Percentiles rank a stretch among this genome's conserved stretches.
Evolutionary conservation across 164 flowering plant genomes (phyloP).

Genomic region (Taxillus chinensis): DNA sequence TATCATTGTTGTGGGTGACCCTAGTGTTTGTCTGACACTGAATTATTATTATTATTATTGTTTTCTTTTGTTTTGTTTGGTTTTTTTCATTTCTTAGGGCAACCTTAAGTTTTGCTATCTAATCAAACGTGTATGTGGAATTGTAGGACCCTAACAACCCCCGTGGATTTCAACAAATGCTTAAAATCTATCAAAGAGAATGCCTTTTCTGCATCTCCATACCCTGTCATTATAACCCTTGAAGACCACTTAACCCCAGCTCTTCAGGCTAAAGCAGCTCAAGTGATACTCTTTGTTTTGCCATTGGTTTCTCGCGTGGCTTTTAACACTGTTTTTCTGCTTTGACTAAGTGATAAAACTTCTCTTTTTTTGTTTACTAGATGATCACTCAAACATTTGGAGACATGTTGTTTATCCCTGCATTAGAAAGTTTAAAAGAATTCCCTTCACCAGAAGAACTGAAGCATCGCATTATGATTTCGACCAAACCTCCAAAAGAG

Average conservation of each 20-base stretch:
- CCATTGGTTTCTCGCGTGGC: no score
- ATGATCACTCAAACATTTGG: slow-evolving; percentile 34
- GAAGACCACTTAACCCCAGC: slow-evolving; percentile 57
- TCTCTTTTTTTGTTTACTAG: slow-evolving; percentile 13
- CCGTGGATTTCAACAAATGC: slow-evolving; percentile 48
- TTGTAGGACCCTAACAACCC: slow-evolving; percentile 45
- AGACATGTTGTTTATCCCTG: slow-evolving; percentile 25
- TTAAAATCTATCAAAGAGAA: slow-evolving; percentile 43
- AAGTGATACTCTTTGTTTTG: slow-evolving; percentile 16
- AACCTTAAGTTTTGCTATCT: no score
- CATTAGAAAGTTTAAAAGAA: slow-evolving; percentile 19
- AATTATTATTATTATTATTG: no score
- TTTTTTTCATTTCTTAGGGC: no score
- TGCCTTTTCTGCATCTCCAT: slow-evolving; percentile 47
- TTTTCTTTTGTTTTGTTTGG: no score
- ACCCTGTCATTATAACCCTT: slow-evolving; percentile 49
- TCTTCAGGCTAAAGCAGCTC: slow-evolving; percentile 51
- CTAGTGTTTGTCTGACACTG: no score
- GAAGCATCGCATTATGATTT: slow-evolving; percentile 29
- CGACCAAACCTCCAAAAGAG: slow-evolving; percentile 47
- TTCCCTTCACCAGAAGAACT: slow-evolving; percentile 40
- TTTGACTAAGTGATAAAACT: neutral
- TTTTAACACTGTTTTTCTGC: no score
- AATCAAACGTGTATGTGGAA: neutral
- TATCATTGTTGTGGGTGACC: no score